Percentiles rank a stretch among this genome's conserved stretches.
These are phyloP conservation scores for Suhomyces chickasaworum DNA, from an alignment of 1,139 yeast species.

Conservation along the genomic window DNA sequence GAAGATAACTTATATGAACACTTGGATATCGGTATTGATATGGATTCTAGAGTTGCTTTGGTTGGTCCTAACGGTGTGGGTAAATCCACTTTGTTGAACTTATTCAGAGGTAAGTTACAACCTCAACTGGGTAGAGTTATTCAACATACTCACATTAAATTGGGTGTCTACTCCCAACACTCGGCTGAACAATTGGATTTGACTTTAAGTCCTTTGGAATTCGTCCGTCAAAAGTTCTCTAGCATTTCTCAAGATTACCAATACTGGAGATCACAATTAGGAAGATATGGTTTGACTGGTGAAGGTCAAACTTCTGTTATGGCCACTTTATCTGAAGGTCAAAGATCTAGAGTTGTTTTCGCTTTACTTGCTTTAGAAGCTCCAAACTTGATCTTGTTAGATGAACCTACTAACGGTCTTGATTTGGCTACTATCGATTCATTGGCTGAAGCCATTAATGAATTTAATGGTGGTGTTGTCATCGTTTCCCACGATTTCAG, in stretches of 20 bases:
- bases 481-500: conserved; percentile 99
- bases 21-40: conserved; percentile 96
- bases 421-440: conserved; percentile 98
- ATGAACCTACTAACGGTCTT: conserved; percentile 99
- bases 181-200: conserved; percentile 97
- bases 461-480: conserved; percentile 96
- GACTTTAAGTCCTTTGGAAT: conserved; percentile 92
- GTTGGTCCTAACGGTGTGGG: conserved; percentile 99
- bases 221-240: conserved; percentile 92
- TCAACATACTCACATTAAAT: conserved; percentile 94
- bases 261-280: conserved; percentile 98
- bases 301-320: conserved; percentile 98
- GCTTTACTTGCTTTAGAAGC: conserved; percentile 93
- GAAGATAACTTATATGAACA: conserved; percentile 89
- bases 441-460: conserved; percentile 91
- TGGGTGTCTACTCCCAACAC: conserved; percentile 99
- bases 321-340: conserved; percentile 99
- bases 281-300: conserved; percentile 98
- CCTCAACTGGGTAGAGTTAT: conserved; percentile 95
- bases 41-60: conserved; percentile 97
- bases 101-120: conserved; percentile 91
- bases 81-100: conserved; percentile 91
- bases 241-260: conserved; percentile 94
- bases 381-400: conserved; percentile 92
- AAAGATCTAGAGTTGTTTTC: conserved; percentile 97